A percentile compares a stretch with the other conserved stretches of the same genome.
Conservation (phyloP, 2,329 filamentous ascomycete genomes). For the Hawksworthiomyces lignivorus region DNA sequence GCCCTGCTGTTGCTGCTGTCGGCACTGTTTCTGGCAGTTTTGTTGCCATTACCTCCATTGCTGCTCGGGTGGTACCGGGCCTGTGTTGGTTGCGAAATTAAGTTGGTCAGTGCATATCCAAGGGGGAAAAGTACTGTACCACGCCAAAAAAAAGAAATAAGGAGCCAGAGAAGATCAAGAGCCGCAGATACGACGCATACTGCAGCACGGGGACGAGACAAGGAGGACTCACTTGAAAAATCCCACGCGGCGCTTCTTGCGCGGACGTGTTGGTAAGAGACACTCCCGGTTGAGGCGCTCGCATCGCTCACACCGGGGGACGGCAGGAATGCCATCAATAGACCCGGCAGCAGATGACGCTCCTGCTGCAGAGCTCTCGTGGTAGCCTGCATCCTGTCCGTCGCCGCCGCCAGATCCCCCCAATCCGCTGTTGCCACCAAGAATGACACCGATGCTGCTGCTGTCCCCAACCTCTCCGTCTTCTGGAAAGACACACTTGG, state of each 20-base stretch:
- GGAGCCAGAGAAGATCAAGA: background rate
- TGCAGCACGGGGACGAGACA: no score
- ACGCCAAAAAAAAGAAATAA: background rate
- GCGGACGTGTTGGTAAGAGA: conserved; percentile 13
- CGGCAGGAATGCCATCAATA: conserved; percentile 9
- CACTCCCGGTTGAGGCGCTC: conserved; percentile 15
- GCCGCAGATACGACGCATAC: no score
- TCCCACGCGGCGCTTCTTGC: conserved; percentile 16
- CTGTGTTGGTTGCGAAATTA: no score
- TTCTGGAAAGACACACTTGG: conserved; percentile 18
- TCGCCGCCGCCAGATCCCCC: background rate
- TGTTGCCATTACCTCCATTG: background rate
- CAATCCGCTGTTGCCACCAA: background rate
- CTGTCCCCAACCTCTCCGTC: conserved; percentile 8
- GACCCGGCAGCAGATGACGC: background rate
- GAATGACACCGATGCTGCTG: background rate
- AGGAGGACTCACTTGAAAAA: conserved; percentile 11
- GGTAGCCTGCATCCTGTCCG: conserved; percentile 1
- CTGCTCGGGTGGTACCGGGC: background rate
- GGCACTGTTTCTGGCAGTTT: no score
- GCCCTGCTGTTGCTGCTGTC: background rate
- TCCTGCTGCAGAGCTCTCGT: background rate
- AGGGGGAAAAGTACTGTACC: no score
- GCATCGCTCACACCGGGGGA: conserved; percentile 14
- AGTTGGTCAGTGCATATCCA: no score